Percentiles rank a stretch among this genome's conserved stretches.
phyloP scores from a whole-genome alignment of 1,284 basidiomycete species.

The Trichosporon ovoides region DNA sequence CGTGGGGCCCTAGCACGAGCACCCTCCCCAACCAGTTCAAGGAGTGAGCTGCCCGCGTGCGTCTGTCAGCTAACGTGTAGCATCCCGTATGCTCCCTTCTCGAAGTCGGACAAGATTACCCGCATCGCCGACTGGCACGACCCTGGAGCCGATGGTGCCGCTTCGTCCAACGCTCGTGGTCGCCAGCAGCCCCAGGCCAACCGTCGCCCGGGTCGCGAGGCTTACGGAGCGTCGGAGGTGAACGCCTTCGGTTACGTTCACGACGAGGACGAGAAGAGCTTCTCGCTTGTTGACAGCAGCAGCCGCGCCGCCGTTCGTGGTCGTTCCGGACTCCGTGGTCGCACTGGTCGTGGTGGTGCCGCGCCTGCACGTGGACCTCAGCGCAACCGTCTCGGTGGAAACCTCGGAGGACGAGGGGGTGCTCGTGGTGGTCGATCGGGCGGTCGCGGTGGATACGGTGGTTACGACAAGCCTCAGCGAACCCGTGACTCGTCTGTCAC shows the following conservation, averaged over 20 bases:
- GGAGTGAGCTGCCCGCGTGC: slow-evolving; percentile 37
- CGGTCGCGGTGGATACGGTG: slow-evolving; percentile 75
- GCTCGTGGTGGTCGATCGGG: slow-evolving; percentile 55
- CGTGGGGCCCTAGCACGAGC: slow-evolving; percentile 49
- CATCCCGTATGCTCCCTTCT: slow-evolving; percentile 94
- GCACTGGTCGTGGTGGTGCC: slow-evolving; percentile 9
- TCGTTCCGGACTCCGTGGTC: slow-evolving; percentile 16
- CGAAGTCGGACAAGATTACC: slow-evolving; percentile 96
- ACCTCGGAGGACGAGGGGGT: slow-evolving; percentile 36
- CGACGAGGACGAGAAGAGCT: slow-evolving; percentile 95
- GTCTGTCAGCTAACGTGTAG: slow-evolving; percentile 24
- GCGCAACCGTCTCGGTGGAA: slow-evolving; percentile 25
- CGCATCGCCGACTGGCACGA: slow-evolving; percentile 96
- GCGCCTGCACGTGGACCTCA: slow-evolving; percentile 31
- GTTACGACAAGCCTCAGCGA: slow-evolving; percentile 89
- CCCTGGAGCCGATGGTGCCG: slow-evolving; percentile 55
- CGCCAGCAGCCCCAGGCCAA: slow-evolving; percentile 25
- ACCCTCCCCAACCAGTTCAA: slow-evolving; percentile 47
- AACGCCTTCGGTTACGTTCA: slow-evolving; percentile 98
- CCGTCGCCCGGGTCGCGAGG: slow-evolving; percentile 47
- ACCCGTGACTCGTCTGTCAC: slow-evolving; percentile 90
- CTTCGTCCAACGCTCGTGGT: slow-evolving; percentile 48
- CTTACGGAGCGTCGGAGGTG: slow-evolving; percentile 58
- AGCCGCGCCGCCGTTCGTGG: slow-evolving; percentile 55
- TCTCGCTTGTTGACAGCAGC: slow-evolving; percentile 85